Conservation (phyloP, 257 asterid species). For the Leptodermis oblonga region DNA sequence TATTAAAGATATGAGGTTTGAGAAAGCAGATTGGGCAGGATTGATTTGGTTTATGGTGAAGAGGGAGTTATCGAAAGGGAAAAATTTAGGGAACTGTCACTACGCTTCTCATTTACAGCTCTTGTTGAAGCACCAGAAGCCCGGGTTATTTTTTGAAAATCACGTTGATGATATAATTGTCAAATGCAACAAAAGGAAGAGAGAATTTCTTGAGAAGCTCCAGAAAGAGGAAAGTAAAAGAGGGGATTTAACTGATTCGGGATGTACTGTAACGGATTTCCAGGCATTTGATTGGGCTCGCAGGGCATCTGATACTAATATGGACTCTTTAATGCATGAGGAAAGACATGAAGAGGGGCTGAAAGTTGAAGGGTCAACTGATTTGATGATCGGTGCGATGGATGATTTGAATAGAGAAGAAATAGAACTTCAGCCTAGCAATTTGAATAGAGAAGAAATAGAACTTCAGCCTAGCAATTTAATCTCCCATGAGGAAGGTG, state of each 20-base stretch:
- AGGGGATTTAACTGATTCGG: not conserved
- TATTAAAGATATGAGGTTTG: conserved; percentile 7
- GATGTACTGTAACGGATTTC: not conserved
- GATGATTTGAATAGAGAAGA: not conserved
- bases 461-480: not conserved
- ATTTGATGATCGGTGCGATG: not conserved
- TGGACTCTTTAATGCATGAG: not conserved
- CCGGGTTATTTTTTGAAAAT: conserved; percentile 7
- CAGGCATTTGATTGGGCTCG: not conserved
- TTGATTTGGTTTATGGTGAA: conserved; percentile 20
- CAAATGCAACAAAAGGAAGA: not conserved
- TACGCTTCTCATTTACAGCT: conserved; percentile 23
- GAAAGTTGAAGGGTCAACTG: not conserved
- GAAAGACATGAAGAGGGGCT: not conserved
- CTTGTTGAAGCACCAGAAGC: conserved; percentile 14
- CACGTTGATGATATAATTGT: not conserved
- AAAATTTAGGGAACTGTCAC: conserved; percentile 6
- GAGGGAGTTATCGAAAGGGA: conserved; percentile 18
- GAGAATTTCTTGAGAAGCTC: not conserved
- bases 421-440: too few relatives aligned
- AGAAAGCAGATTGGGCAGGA: conserved; percentile 19
- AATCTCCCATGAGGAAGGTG: not conserved
- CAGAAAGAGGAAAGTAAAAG: not conserved
- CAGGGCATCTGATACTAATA: not conserved
- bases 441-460: too few relatives aligned